Percentiles rank a stretch among this genome's conserved stretches.
phyloP scores from a whole-genome alignment of 805 yeast genomes.

The Cyberlindnera lachancei region DNA sequence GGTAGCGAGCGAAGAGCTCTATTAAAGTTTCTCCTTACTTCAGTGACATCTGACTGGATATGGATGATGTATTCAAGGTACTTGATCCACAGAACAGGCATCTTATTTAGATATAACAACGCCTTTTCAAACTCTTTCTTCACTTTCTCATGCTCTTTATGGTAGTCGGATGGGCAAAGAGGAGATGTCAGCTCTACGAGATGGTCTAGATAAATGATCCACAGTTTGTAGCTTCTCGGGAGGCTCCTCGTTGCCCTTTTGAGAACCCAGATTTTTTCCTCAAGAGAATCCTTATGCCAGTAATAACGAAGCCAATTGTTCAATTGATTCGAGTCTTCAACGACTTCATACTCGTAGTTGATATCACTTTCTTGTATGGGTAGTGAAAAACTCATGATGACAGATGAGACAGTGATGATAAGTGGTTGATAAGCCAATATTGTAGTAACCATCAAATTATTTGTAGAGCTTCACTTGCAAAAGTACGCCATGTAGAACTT shows the following conservation, averaged over 20 bases:
- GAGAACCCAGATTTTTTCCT: constrained; percentile 35
- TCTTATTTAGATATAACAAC: constrained; percentile 33
- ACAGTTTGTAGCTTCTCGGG: constrained; percentile 42
- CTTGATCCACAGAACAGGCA: constrained; percentile 45
- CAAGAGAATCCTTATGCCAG: constrained; percentile 24
- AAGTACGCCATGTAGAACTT: too few relatives aligned
- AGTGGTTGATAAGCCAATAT: too few relatives aligned
- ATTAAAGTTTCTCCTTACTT: constrained; percentile 40
- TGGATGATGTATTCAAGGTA: constrained; percentile 39
- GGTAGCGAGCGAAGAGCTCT: constrained; percentile 42
- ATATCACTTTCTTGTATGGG: constrained; percentile 22
- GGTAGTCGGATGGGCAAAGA: constrained; percentile 24
- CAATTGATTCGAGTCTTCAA: constrained; percentile 28
- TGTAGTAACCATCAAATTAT: too few relatives aligned
- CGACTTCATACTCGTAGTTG: constrained; percentile 40
- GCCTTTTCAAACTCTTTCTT: constrained; percentile 41
- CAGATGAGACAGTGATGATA: too few relatives aligned
- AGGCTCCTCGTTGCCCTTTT: constrained; percentile 43
- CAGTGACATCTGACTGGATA: constrained; percentile 28
- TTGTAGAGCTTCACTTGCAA: too few relatives aligned
- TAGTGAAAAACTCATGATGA: too few relatives aligned
- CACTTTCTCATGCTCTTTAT: constrained; percentile 28
- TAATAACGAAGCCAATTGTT: constrained; percentile 33
- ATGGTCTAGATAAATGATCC: constrained; percentile 43
- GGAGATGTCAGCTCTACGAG: constrained; percentile 26